Conservation (phyloP, 106 monocot species). For the Vanilla planifolia region DNA sequence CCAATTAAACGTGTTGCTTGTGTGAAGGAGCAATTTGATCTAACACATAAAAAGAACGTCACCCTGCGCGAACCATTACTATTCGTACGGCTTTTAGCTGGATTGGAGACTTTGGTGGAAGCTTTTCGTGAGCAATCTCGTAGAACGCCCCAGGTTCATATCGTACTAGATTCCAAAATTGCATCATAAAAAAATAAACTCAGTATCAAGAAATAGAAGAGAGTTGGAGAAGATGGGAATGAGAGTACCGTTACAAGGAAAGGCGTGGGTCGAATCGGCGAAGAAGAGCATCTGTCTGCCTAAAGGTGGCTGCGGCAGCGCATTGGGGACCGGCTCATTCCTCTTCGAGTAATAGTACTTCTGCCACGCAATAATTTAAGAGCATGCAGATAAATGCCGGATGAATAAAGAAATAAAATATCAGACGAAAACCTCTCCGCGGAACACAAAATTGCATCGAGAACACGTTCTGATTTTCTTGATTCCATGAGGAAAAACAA, state of each 20-base stretch:
- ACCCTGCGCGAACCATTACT: conserved; percentile 36
- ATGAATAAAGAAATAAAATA: too few species aligned
- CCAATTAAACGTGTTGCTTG: not conserved
- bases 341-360: conserved; percentile 55
- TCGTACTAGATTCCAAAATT: conserved; percentile 5
- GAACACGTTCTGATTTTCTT: too few species aligned
- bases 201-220: too few species aligned
- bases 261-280: conserved; percentile 14
- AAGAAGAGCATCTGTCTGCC: conserved; percentile 23
- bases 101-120: conserved; percentile 74
- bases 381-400: not conserved
- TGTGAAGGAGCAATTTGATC: not conserved
- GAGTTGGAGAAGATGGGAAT: not conserved
- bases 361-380: conserved; percentile 3
- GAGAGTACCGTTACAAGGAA: conserved; percentile 16
- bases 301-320: conserved; percentile 4
- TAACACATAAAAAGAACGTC: not conserved
- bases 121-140: conserved; percentile 73
- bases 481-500: too few species aligned
- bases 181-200: not conserved
- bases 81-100: conserved; percentile 73
- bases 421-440: too few species aligned
- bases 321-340: conserved; percentile 16
- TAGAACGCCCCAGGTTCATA: conserved; percentile 49
- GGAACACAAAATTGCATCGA: too few species aligned